phyloP scores from a whole-genome alignment of 768 basidiomycete species.

The Lactarius deliciosus region DNA sequence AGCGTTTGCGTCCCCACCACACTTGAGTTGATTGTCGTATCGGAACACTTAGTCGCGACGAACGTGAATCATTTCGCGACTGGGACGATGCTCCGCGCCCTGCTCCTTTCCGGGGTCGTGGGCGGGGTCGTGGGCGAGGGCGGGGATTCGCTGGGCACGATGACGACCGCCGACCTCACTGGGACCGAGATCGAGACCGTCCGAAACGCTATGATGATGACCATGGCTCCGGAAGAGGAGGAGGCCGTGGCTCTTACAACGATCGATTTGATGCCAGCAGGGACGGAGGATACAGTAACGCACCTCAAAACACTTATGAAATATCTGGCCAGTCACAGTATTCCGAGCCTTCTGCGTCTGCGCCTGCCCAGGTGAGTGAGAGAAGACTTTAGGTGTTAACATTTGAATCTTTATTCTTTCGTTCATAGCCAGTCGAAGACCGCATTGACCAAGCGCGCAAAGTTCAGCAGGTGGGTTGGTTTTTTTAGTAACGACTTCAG shows the following conservation, averaged over 20 bases:
- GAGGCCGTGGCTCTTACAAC: constrained; percentile 43
- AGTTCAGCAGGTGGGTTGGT: constrained; percentile 63
- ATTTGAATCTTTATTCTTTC: not conserved
- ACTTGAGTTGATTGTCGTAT: not conserved
- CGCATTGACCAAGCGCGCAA: constrained; percentile 85
- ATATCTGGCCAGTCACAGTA: constrained; percentile 38
- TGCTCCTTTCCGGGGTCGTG: constrained; percentile 33
- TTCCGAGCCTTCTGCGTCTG: constrained; percentile 32
- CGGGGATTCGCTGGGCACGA: constrained; percentile 27
- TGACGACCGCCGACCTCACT: constrained; percentile 27
- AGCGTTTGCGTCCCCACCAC: constrained; percentile 12
- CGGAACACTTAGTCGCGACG: constrained; percentile 37
- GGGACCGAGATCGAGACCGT: constrained; percentile 27
- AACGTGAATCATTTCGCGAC: constrained; percentile 34
- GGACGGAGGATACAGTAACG: constrained; percentile 28
- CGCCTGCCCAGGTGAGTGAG: constrained; percentile 35
- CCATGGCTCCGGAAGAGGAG: constrained; percentile 33
- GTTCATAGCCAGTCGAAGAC: constrained; percentile 57
- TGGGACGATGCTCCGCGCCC: constrained; percentile 34
- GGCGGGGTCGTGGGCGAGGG: constrained; percentile 35
- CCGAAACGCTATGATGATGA: constrained; percentile 38
- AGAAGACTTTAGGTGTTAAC: not conserved
- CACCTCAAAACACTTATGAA: constrained; percentile 29
- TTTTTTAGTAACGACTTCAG: not conserved
- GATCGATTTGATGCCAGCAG: constrained; percentile 33